A percentile compares a stretch with the other conserved stretches of the same genome.
Conservation (phyloP, 371 early-diverging fungal species). For the Mucor indicus region DNA sequence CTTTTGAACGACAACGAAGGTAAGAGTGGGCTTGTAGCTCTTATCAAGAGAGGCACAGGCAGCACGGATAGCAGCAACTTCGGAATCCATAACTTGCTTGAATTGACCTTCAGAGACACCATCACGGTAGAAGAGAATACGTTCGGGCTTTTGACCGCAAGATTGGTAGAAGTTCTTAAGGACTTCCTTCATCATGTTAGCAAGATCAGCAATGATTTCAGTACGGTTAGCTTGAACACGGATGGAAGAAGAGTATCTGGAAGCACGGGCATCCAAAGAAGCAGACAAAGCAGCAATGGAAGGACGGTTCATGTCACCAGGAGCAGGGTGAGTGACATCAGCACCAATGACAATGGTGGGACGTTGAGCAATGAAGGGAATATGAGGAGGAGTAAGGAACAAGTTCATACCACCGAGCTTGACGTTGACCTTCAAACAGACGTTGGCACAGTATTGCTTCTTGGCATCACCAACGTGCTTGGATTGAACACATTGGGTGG, state of each 20-base stretch:
- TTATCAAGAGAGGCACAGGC: conserved; percentile 74
- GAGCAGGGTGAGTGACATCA: conserved; percentile 90
- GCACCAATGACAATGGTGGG: conserved; percentile 95
- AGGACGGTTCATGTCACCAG: conserved; percentile 72
- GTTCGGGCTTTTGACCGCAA: conserved; percentile 76
- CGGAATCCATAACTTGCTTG: conserved; percentile 69
- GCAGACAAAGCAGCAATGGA: conserved; percentile 73
- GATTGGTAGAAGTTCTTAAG: conserved; percentile 77
- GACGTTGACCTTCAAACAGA: conserved; percentile 86
- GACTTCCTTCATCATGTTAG: conserved; percentile 79
- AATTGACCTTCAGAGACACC: conserved; percentile 94
- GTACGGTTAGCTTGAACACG: conserved; percentile 80
- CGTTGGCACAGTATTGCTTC: conserved; percentile 71
- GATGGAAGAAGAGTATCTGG: conserved; percentile 82
- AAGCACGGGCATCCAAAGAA: conserved; percentile 84
- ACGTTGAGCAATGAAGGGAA: conserved; percentile 61
- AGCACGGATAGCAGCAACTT: conserved; percentile 75
- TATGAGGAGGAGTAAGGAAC: conserved; percentile 38
- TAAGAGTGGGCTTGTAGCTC: conserved; percentile 80
- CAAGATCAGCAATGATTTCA: conserved; percentile 88
- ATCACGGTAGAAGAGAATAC: conserved; percentile 94
- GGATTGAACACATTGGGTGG: conserved; percentile 89
- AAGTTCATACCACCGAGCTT: conserved; percentile 85
- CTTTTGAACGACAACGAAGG: conserved; percentile 94
- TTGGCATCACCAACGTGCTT: conserved; percentile 68